Evolutionary conservation across 164 flowering plant genomes (phyloP), one percentile per base, ranked within the genome.

Genomic region (Vitis cinerea): DNA sequence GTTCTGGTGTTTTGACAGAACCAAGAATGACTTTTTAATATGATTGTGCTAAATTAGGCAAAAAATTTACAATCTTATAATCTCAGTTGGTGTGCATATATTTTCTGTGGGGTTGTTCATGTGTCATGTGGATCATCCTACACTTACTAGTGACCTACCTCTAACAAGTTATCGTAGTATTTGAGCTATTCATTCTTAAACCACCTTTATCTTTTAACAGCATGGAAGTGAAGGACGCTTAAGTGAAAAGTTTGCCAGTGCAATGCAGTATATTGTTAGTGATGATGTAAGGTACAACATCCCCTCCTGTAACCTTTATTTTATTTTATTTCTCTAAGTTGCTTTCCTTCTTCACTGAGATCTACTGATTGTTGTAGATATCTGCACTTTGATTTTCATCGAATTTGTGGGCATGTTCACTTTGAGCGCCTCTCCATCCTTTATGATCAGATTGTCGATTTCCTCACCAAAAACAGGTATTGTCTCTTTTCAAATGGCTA

Each of bases 191-290:
- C 11, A 62, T 54, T 72, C 27, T 56, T 52, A 2, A 71, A 53
- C 48, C 47, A 31, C 65, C 47, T 63, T 72, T 64, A 66, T 80
- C 70, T 78, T 29, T 68, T 63, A 47, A 55, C 86, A 95, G 99
- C 93, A 90, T 81, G 99, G 99, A 77, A 81, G 88, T 66, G 99
- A 95, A 79, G 99, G 99, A 27, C 90, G 88, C 53, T 76, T 95
- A 64, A 67, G 87, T 71, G 97, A 88, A 74, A 84, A 81, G 73
- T 93, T 74, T 83, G 97, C 86, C 31, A 75, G 71, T 72, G 80
- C 97, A 53, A 81, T 95, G 85, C 96, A 95, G 73, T 83, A 81
- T 71, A 48, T 90, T 70, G 63, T 64, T 37, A 67, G 83, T 76
- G 97, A 95, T 71, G 92, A 91, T 79, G 82, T 89, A 69, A 90